Evolutionary conservation across 73 alveolate species (phyloP), one percentile per base, ranked within the genome.

Genomic region (Tetrahymena thermophila): DNA sequence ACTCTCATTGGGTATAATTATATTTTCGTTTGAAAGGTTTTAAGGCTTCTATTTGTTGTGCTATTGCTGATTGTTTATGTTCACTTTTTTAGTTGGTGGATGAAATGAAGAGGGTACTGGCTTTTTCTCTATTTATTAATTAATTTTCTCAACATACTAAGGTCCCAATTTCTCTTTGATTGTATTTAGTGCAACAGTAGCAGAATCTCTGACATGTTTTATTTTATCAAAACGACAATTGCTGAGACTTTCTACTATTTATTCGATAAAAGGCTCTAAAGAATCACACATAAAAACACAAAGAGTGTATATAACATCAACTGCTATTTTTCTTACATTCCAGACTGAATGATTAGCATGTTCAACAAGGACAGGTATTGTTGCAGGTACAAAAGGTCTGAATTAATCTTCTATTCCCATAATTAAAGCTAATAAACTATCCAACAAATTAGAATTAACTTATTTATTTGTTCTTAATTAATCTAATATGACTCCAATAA

Each of bases 131-230:
- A 28, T 71, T 25, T 71, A 71, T 8, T 71, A 71, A 31, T 71
- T 71, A n/a, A 71, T 71, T 71, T 31, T 71, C 37, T 71, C 89
- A 0, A 71, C 3, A 71, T 71, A 71, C 37, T 71, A n/a, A 71
- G 89, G 89, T 31, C 89, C 89, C 8, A 71, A 11, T 71, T 71
- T 71, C 8, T 71, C 89, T 71, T 31, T 71, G 37, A 71, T 71
- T 28, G 89, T 71, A 31, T 71, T 71, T 23, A 71, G 89, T 19
- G 97, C 97, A 10, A 93, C 56, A 9, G 44, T 21, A 19, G 97
- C 97, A 0, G 97, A 94, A 85, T 95, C 97, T 55, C 97, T 95
- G 11, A 95, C 97, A 95, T 95, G 97, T 31, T 95, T 95, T 14
- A 95, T 95, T 40, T 95, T 95, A 95, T 95, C 97, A 89, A 89